Conservation (phyloP, 257 asterid species). For the Fraxinus pennsylvanica region DNA sequence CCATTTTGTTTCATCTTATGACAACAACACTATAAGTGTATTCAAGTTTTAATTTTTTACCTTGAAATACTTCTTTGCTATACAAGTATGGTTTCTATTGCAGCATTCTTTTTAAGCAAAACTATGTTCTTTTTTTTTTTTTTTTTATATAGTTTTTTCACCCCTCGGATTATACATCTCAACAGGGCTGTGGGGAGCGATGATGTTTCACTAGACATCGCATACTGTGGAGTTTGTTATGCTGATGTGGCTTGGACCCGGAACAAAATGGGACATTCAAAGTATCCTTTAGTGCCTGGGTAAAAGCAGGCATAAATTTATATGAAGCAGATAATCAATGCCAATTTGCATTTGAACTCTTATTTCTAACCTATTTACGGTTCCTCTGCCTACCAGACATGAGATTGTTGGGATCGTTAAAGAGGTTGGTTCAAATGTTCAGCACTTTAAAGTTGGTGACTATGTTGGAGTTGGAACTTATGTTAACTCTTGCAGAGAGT, state of each 20-base stretch:
- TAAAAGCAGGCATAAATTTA: conserved; percentile 26
- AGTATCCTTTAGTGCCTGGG: conserved; percentile 98
- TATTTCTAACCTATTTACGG: background rate
- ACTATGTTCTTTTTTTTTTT: background rate
- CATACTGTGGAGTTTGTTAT: conserved; percentile 78
- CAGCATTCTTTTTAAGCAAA: background rate
- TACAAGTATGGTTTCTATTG: background rate
- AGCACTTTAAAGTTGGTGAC: conserved; percentile 71
- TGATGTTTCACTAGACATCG: conserved; percentile 63
- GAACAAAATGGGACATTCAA: conserved; percentile 54
- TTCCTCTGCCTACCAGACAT: conserved; percentile 49
- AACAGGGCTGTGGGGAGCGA: conserved; percentile 67
- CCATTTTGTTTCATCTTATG: background rate
- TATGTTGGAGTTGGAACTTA: conserved; percentile 88
- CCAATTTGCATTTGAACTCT: background rate
- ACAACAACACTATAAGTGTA: background rate
- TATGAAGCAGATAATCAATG: conserved; percentile 11
- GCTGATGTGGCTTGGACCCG: conserved; percentile 89
- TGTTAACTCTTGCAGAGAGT: conserved; percentile 82
- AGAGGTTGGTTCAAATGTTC: conserved; percentile 63
- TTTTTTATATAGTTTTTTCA: background rate
- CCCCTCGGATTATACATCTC: background rate
- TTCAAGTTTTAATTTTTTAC: background rate
- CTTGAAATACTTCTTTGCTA: background rate
- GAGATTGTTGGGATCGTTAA: conserved; percentile 79